phyloP scores from a whole-genome alignment of 2,329 filamentous ascomycete species.

The Huntiella moniliformis region DNA sequence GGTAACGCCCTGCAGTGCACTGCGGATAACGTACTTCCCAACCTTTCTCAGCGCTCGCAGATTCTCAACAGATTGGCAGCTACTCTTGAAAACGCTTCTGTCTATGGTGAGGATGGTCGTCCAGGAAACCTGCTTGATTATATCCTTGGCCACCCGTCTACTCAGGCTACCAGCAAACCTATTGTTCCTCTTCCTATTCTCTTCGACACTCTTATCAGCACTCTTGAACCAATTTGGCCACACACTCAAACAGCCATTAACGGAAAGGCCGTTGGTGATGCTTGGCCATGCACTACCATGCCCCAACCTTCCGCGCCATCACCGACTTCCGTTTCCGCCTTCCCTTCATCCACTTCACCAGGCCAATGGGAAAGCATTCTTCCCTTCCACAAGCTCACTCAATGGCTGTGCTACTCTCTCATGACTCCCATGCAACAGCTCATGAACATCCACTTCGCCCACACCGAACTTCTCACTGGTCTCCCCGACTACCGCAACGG shows the following conservation, averaged over 20 bases:
- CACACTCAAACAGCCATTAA: slow-evolving; percentile 70
- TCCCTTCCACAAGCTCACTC: slow-evolving; percentile 84
- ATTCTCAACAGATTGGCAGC: slow-evolving; percentile 57
- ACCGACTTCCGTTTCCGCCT: slow-evolving; percentile 29
- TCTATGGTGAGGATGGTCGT: slow-evolving; percentile 67
- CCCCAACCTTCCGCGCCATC: slow-evolving; percentile 31
- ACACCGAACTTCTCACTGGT: slow-evolving; percentile 65
- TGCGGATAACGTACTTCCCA: slow-evolving; percentile 62
- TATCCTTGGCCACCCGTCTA: slow-evolving; percentile 77
- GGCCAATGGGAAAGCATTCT: slow-evolving; percentile 61
- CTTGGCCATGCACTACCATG: slow-evolving; percentile 79
- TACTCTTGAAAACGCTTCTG: slow-evolving; percentile 61
- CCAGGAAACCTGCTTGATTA: slow-evolving; percentile 97
- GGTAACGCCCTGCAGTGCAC: slow-evolving; percentile 71
- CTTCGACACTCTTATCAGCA: slow-evolving; percentile 81
- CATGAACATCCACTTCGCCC: slow-evolving; percentile 63
- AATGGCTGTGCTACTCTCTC: slow-evolving; percentile 86
- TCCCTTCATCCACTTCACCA: slow-evolving; percentile 26
- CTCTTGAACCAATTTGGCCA: slow-evolving; percentile 77
- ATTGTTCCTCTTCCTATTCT: slow-evolving; percentile 74
- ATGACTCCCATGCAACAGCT: slow-evolving; percentile 79
- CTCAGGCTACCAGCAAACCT: slow-evolving; percentile 71
- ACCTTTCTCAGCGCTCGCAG: slow-evolving; percentile 66
- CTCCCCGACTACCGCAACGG: slow-evolving; percentile 87
- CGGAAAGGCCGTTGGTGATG: slow-evolving; percentile 73